Conservation (phyloP, 805 yeast species). For the Candida loeiensis region DNA sequence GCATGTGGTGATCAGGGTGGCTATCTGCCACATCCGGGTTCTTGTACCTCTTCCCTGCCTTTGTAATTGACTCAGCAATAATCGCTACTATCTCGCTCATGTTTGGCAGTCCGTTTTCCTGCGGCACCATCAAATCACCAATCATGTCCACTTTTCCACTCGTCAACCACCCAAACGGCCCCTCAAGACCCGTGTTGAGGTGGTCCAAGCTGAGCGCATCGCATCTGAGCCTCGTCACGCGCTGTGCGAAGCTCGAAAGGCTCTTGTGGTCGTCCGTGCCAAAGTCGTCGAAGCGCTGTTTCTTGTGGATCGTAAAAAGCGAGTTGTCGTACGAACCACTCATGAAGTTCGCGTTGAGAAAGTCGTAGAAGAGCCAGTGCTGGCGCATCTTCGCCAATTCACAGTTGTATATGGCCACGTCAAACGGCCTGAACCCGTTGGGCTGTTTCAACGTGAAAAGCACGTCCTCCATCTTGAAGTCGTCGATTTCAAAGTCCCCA, state of each 20-base stretch:
- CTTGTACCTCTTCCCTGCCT: conserved; percentile 45
- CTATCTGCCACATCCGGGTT: conserved; percentile 28
- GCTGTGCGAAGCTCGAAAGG: conserved; percentile 15
- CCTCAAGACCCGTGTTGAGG: conserved; percentile 81
- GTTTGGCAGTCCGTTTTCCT: conserved; percentile 49
- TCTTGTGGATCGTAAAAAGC: conserved; percentile 83
- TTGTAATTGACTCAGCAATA: conserved; percentile 45
- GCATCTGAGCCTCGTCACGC: conserved; percentile 74
- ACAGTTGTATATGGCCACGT: conserved; percentile 83
- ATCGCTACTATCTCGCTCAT: conserved; percentile 47
- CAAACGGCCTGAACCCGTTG: conserved; percentile 72
- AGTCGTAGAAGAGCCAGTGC: conserved; percentile 90
- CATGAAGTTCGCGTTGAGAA: conserved; percentile 76
- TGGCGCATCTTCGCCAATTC: conserved; percentile 76
- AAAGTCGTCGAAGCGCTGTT: conserved; percentile 57
- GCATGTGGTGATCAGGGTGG: conserved; percentile 26
- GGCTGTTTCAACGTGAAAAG: conserved; percentile 83
- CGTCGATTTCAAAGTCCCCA: conserved; percentile 91
- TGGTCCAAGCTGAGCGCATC: conserved; percentile 87
- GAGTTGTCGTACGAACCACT: conserved; percentile 94
- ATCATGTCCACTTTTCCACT: conserved; percentile 89
- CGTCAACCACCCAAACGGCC: conserved; percentile 97
- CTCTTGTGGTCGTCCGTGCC: conserved; percentile 8
- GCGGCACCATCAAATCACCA: conserved; percentile 85
- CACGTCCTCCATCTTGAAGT: conserved; percentile 79